A percentile compares a stretch with the other conserved stretches of the same genome.
These are phyloP conservation scores for Euphorbia tirucalli DNA, from an alignment of 345 rosid species.

Conservation along the genomic window DNA sequence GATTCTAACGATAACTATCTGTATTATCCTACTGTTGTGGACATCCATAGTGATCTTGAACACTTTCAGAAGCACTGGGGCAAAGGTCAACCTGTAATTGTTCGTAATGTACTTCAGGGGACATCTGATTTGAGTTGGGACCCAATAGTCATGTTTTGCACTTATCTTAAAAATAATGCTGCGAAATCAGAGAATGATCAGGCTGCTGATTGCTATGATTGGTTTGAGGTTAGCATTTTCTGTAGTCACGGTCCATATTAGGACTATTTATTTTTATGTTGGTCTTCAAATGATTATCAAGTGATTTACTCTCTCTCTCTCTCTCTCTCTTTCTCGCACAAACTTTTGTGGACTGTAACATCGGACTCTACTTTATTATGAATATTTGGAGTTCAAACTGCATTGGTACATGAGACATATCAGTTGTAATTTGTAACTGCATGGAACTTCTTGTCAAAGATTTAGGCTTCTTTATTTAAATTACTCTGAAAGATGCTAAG, in stretches of 20 bases:
- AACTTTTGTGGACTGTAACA: too few species aligned
- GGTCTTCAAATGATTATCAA: conserved; percentile 7
- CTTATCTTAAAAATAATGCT: conserved; percentile 60
- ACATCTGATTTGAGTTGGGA: conserved; percentile 71
- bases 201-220: conserved; percentile 49
- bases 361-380: too few species aligned
- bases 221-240: conserved; percentile 82
- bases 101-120: conserved; percentile 61
- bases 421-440: too few species aligned
- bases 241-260: background rate
- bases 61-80: conserved; percentile 97
- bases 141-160: conserved; percentile 79
- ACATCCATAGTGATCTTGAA: conserved; percentile 59
- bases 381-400: background rate
- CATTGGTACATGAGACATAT: too few species aligned
- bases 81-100: conserved; percentile 84
- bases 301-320: too few species aligned
- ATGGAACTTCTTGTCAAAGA: background rate
- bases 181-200: conserved; percentile 39
- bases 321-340: too few species aligned
- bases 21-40: conserved; percentile 52
- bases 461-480: background rate
- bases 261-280: background rate
- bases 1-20: conserved; percentile 63
- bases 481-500: background rate